Base-by-base conservation (phyloP, 2,329 filamentous ascomycete species). In the Alternaria sp. region DNA sequence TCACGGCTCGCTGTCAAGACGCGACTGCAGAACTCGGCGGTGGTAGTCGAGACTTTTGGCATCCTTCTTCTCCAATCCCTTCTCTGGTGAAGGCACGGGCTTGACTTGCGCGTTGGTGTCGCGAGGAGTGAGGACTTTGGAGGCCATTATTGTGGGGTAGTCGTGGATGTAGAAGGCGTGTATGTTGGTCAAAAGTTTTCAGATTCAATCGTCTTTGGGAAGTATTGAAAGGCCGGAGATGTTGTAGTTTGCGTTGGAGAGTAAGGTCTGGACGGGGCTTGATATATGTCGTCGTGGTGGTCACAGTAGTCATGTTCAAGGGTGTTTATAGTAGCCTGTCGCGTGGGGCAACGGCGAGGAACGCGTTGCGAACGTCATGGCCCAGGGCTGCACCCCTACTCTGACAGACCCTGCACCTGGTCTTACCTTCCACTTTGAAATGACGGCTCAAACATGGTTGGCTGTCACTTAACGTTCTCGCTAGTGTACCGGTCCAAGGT, bases 21-120 rank as follows among this genome's bases (percentile, higher is more conserved):
- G 91, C 76, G 85, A 87, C 76, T 92, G 86, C 60, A 93, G 83
- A 57, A 91, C 84, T 81, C 92, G 89, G 64, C 91, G 90, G 76
- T 93, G 91, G 76, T 91, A 91, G 74, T 93, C 90, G 84, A 94
- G 76, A 43, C 70, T 77, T 74, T 80, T 80, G 16, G 72, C 72
- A 76, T 84, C 34, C 42, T 41, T 34, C 28, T 60, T 61, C 12
- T 57, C 54, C n/a, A n/a, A 69, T 53, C 72, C 62, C 44, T 74
- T 68, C 55, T 71, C 72, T 2, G 73, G 62, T 18, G 70, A 71
- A 12, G 65, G 41, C 9, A 38, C 62, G 20, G 64, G 61, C 59
- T 74, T 75, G 62, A 76, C 56, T 56, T 74, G 75, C 61, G 82
- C 82, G 80, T 92, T 92, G 80, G 85, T 83, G 81, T 91, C 88